phyloP scores from a whole-genome alignment of 805 yeast genomes.

The Hanseniaspora taiwanica region DNA sequence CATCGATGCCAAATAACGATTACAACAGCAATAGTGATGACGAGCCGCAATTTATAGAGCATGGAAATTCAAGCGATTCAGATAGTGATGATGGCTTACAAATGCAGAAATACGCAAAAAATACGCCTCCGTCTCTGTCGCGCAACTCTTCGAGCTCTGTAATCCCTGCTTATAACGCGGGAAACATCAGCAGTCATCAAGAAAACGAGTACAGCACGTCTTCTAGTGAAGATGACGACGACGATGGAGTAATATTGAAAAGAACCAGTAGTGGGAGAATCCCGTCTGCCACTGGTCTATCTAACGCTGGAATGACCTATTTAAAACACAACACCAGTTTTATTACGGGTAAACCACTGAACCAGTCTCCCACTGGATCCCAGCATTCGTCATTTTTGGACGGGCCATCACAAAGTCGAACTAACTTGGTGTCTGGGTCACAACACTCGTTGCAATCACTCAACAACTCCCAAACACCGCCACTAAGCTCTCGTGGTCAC shows the following conservation, averaged over 20 bases:
- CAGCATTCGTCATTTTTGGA: background rate
- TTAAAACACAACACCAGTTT: conserved; percentile 16
- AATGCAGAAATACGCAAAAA: too few species aligned
- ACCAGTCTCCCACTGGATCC: background rate
- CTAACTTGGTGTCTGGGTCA: background rate
- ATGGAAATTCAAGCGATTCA: background rate
- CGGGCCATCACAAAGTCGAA: background rate
- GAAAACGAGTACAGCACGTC: background rate
- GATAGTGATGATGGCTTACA: background rate
- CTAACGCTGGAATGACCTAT: conserved; percentile 7
- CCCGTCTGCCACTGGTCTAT: conserved; percentile 16
- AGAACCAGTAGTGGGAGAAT: conserved; percentile 15
- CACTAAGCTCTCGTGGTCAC: background rate
- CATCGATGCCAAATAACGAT: background rate
- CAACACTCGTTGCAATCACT: background rate
- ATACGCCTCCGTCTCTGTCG: too few species aligned
- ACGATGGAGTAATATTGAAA: conserved; percentile 10
- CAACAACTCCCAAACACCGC: background rate
- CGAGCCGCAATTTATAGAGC: conserved; percentile 1
- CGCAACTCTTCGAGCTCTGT: too few species aligned
- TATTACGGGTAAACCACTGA: conserved; percentile 18
- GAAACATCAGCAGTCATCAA: background rate
- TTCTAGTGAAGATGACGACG: too few species aligned
- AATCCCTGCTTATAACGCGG: background rate
- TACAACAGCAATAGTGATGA: background rate